Evolutionary conservation across 768 basidiomycete genomes (phyloP), one percentile per base, ranked within the genome.

Genomic region (Hebeloma cylindrosporum): DNA sequence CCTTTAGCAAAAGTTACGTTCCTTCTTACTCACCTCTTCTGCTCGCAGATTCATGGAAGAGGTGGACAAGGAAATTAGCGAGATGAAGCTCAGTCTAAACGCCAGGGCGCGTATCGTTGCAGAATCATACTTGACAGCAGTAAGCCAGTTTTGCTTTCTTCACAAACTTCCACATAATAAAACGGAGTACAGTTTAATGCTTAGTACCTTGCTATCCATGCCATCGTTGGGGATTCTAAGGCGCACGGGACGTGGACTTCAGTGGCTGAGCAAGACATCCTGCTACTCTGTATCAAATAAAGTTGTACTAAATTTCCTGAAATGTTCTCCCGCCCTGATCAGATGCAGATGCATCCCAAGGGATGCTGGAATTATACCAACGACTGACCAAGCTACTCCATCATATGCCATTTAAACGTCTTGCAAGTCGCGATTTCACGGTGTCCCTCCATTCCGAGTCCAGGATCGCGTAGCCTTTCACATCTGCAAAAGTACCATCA

Each of bases 1-100:
- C 33, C 8, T 4, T 21, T 36, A 0, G 5, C 10, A 17, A 2
- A 22, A 7, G 10, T 27, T 5, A 26, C 21, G 9, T 30, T 13
- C 13, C 7, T 13, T 22, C n/a, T 14, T 1, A 3, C 11, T 10
- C 18, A 29, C 23, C 20, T 13, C 25, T 40, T 18, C 9, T 13
- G 21, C 4, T 16, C 18, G 28, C 52, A 93, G 90, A 62, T 93
- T 97, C 64, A 97, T 97, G 94, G 93, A 97, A 60, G 96, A 98
- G 58, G 96, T 99, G 1, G 96, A 99, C 68, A 93, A 90, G 67
- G 96, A 99, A 69, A 97, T 99, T 61, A 96, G 93, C 48, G 96
- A 98, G 68, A 98, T 97, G 91, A 98, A 98, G 64, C 82, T 99
- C 10, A 92, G 87, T 58, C 74, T 98, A 51, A 99, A 98, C 60